These are phyloP conservation scores for Lagenaria siceraria DNA, from an alignment of 306 rosid genomes.

Conservation along the genomic window DNA sequence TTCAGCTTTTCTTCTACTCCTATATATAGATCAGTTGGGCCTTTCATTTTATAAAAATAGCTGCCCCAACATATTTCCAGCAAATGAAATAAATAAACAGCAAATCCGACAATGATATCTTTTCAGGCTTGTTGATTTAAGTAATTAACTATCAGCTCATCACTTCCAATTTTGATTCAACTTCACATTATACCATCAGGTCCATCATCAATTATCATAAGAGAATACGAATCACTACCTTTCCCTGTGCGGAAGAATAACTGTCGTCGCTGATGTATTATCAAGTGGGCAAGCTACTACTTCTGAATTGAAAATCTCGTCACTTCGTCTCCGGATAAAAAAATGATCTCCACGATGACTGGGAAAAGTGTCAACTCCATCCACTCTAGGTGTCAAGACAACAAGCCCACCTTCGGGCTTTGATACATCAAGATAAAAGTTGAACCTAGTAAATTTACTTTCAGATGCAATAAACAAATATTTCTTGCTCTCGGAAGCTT, in stretches of 20 bases:
- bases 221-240: constrained; percentile 30
- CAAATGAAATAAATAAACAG: neutral
- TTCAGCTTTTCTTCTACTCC: neutral
- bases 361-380: constrained; percentile 61
- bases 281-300: constrained; percentile 62
- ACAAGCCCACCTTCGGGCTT: constrained; percentile 61
- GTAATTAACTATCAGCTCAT: neutral
- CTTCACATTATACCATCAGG: neutral
- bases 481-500: constrained; percentile 71
- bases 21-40: neutral
- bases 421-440: constrained; percentile 72
- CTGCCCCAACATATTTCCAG: neutral
- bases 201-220: neutral
- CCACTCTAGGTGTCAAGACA: constrained; percentile 63
- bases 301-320: constrained; percentile 70
- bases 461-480: constrained; percentile 76
- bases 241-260: constrained; percentile 83
- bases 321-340: constrained; percentile 59
- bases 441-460: constrained; percentile 78
- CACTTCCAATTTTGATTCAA: neutral
- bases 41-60: neutral
- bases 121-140: neutral
- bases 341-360: constrained; percentile 87
- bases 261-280: constrained; percentile 41
- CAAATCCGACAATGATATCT: neutral